phyloP scores from a whole-genome alignment of 352 stramenopile species.

The Halophytophthora batemanensis region DNA sequence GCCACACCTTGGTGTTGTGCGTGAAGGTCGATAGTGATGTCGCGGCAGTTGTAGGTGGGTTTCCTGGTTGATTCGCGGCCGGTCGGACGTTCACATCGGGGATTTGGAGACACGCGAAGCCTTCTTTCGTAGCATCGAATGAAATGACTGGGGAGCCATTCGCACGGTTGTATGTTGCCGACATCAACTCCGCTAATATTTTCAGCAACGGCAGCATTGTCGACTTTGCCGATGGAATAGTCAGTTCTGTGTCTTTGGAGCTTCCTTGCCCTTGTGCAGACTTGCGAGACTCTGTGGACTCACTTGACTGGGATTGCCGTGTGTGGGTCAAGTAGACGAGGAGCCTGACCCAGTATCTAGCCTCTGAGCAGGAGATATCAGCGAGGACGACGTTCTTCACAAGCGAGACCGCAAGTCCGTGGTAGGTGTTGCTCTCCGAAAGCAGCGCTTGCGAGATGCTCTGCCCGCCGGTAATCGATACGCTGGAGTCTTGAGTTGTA shows the following conservation, averaged over 20 bases:
- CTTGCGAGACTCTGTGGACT: slow-evolving; percentile 1
- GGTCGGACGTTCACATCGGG: slow-evolving; percentile 46
- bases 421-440: slow-evolving; percentile 23
- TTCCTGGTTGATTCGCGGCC: slow-evolving; percentile 1
- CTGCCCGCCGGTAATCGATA: background rate
- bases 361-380: slow-evolving; percentile 16
- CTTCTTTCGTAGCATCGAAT: slow-evolving; percentile 53
- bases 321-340: slow-evolving; percentile 14
- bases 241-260: background rate
- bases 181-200: slow-evolving; percentile 21
- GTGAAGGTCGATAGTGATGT: slow-evolving; percentile 29
- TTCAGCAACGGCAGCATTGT: slow-evolving; percentile 10
- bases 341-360: slow-evolving; percentile 27
- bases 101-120: slow-evolving; percentile 68
- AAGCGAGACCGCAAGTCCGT: slow-evolving; percentile 13
- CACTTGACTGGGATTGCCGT: slow-evolving; percentile 7
- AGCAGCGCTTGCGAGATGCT: slow-evolving; percentile 21
- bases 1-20: slow-evolving; percentile 54
- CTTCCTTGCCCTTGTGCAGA: slow-evolving; percentile 3
- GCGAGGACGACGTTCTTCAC: slow-evolving; percentile 22
- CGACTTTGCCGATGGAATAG: background rate
- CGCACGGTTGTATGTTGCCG: slow-evolving; percentile 16
- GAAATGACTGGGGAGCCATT: slow-evolving; percentile 24
- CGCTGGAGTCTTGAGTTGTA: background rate
- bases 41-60: slow-evolving; percentile 12